Evolutionary conservation across 2,329 filamentous ascomycete genomes (phyloP).

Genomic region (Colletotrichum tabaci): DNA sequence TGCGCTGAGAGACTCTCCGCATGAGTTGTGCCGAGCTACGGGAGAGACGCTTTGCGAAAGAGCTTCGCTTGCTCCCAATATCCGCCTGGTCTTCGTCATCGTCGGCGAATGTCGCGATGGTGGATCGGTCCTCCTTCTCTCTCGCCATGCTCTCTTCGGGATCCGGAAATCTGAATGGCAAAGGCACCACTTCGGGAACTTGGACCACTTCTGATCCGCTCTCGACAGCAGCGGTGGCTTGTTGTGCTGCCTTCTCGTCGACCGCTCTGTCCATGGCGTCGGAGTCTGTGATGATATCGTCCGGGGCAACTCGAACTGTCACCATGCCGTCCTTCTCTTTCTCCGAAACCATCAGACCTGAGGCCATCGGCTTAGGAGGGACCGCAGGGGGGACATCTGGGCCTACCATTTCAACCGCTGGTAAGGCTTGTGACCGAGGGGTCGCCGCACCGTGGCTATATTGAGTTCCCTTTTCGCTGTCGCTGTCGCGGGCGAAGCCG

Average conservation of each 20-base stretch:
- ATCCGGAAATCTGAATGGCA: constrained; percentile 75
- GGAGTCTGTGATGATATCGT: constrained; percentile 58
- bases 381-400: constrained; percentile 46
- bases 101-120: constrained; percentile 79
- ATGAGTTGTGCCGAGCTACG: constrained; percentile 59
- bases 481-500: constrained; percentile 62
- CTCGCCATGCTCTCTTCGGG: constrained; percentile 53
- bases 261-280: constrained; percentile 1
- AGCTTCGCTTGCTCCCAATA: constrained; percentile 51
- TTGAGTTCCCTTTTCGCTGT: constrained; percentile 60
- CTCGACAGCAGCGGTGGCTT: background rate
- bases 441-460: constrained; percentile 44
- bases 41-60: constrained; percentile 65
- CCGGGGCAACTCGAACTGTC: constrained; percentile 67
- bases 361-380: constrained; percentile 49
- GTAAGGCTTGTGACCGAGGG: constrained; percentile 43
- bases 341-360: constrained; percentile 59
- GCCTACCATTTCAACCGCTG: constrained; percentile 63
- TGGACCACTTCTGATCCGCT: constrained; percentile 49
- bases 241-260: background rate
- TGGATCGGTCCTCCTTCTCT: constrained; percentile 72
- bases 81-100: constrained; percentile 62
- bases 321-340: constrained; percentile 61
- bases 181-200: constrained; percentile 71
- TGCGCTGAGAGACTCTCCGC: constrained; percentile 53